Percentiles rank a stretch among this genome's conserved stretches.
Evolutionary conservation across 345 rosid genomes (phyloP).

Genomic region (Cardiospermum halicacabum): DNA sequence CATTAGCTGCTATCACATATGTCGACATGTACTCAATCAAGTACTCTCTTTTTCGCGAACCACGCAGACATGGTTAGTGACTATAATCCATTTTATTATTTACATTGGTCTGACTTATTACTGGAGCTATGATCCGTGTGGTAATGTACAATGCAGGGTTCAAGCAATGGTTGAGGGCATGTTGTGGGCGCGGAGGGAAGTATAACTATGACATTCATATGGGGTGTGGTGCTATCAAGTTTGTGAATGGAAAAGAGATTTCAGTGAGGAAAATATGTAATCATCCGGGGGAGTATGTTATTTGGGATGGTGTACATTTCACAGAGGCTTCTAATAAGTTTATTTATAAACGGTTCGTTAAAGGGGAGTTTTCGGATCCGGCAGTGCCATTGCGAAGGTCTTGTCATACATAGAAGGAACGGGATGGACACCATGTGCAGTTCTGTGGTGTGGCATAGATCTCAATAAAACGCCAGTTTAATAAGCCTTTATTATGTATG

Average conservation of each 20-base stretch:
- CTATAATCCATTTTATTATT: neutral
- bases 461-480: neutral
- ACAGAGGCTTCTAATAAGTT: constrained; percentile 44
- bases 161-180: constrained; percentile 44
- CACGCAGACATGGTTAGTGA: constrained; percentile 10
- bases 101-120: neutral
- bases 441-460: too few species aligned
- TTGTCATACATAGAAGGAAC: constrained; percentile 18
- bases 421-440: neutral
- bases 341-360: constrained; percentile 26
- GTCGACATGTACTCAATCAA: constrained; percentile 59
- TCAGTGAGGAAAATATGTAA: constrained; percentile 44
- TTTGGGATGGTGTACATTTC: constrained; percentile 54
- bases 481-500: neutral
- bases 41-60: constrained; percentile 35
- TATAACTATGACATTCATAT: constrained; percentile 47
- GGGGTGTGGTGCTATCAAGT: constrained; percentile 50
- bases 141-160: constrained; percentile 38
- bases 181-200: constrained; percentile 87
- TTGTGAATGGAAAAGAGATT: constrained; percentile 38
- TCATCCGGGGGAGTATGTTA: constrained; percentile 30
- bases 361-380: constrained; percentile 37
- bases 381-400: constrained; percentile 35
- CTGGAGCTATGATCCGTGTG: neutral
- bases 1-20: constrained; percentile 46